phyloP scores from a whole-genome alignment of 2,329 filamentous ascomycete genomes.

The Pyricularia pennisetigena region DNA sequence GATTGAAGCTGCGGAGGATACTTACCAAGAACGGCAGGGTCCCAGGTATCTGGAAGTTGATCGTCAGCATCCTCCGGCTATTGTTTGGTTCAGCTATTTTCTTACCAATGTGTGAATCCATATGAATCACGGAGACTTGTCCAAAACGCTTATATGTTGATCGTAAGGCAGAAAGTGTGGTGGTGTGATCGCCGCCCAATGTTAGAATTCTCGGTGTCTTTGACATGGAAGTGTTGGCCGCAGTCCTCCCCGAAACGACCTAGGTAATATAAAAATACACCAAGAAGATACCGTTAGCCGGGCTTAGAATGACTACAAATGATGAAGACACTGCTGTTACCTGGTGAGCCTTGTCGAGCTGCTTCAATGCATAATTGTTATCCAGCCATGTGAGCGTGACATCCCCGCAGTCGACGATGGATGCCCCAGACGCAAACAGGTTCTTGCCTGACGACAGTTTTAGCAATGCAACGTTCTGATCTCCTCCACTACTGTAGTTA shows the following conservation, averaged over 20 bases:
- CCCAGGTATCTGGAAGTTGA: conserved; percentile 51
- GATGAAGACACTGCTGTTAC: conserved; percentile 17
- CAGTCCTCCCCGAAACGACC: conserved; percentile 16
- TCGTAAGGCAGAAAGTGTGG: conserved; percentile 51
- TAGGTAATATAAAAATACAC: not conserved
- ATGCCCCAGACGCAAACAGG: conserved; percentile 63
- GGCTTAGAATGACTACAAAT: not conserved
- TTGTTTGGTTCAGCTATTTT: not conserved
- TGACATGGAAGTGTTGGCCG: conserved; percentile 32
- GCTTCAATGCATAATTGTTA: conserved; percentile 61
- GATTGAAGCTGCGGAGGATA: not conserved
- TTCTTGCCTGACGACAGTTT: conserved; percentile 33
- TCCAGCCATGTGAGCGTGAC: conserved; percentile 70
- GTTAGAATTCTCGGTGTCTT: conserved; percentile 43
- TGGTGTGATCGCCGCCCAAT: conserved; percentile 55
- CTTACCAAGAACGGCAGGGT: conserved; percentile 47
- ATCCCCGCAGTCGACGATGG: conserved; percentile 69
- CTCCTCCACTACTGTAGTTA: not conserved
- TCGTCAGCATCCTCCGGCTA: conserved; percentile 8
- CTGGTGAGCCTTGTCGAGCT: conserved; percentile 61
- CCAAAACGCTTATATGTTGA: conserved; percentile 43
- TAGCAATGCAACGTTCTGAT: conserved; percentile 5
- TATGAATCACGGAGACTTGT: conserved; percentile 53
- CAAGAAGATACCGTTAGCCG: not conserved
- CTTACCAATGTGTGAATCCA: conserved; percentile 35